Base-by-base conservation (phyloP, 1,284 basidiomycete species). In the Hymenochaete sp. region DNA sequence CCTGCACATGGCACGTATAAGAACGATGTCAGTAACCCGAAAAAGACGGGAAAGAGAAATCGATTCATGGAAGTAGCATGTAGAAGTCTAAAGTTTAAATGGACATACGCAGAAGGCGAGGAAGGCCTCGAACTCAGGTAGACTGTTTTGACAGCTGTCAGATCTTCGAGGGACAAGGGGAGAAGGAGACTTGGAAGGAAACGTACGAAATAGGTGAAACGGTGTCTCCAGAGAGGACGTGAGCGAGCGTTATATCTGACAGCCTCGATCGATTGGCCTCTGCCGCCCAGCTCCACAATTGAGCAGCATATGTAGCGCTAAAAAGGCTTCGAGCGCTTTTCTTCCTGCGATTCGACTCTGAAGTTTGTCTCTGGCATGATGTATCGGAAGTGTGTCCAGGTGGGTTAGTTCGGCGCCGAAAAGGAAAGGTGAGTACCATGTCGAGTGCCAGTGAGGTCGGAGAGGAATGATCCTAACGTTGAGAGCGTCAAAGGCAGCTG, bases 211-310 rank as follows among this genome's bases (percentile, higher is more conserved):
- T 65, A 11, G 67, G 67, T 36, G 59, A 49, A 49, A 66, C 67
- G 8, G 67, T 68, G 42, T 66, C 61, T 2, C 67, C 67, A 21
- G 66, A 57, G 6, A 70, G 53, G 33, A 68, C 54, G 45, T 64
- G 57, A 18, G 62, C 66, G 47, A 60, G 49, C 21, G 45, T 47
- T 14, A 47, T 47, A 14, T 35, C 39, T 16, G 19, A 31, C 16
- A 43, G 18, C 31, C 31, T 36, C 13, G 42, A 44, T 5, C 42
- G 42, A 19, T 44, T 44, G 16, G 42, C 42, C 10, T 36, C 33
- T 14, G 42, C 42, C 11, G 33, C 42, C 32, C 32, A 37, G n/a
- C 19, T 32, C 42, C 42, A 44, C n/a, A n/a, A n/a, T n/a, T n/a
- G n/a, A n/a, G n/a, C n/a, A n/a, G n/a, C n/a, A n/a, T n/a, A n/a